Evolutionary conservation across 2,329 filamentous ascomycete species (phyloP).

Genomic region (Aspergillus uvarum): DNA sequence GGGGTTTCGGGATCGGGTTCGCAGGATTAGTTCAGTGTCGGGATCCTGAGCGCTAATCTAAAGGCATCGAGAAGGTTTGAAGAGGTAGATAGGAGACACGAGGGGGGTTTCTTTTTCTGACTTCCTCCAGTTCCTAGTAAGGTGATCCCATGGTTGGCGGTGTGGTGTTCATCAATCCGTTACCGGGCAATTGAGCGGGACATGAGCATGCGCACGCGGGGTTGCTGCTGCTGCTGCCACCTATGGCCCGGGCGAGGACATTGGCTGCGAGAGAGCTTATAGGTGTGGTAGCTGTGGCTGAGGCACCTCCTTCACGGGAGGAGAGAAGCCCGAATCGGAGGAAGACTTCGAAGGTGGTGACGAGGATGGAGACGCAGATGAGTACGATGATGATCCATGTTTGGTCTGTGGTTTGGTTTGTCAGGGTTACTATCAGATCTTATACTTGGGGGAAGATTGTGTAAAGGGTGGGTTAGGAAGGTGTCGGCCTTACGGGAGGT

Average conservation of each 20-base stretch:
- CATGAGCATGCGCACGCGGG: conserved; percentile 11
- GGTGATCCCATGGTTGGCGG: neutral
- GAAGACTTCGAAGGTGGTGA: conserved; percentile 86
- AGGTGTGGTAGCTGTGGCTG: conserved; percentile 4
- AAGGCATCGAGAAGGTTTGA: neutral
- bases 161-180: neutral
- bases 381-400: conserved; percentile 98
- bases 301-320: conserved; percentile 24
- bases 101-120: neutral
- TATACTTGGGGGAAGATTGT: neutral
- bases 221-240: neutral
- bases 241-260: conserved; percentile 18
- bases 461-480: neutral
- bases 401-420: conserved; percentile 53
- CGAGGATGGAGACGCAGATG: conserved; percentile 84
- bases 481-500: conserved; percentile 65
- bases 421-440: conserved; percentile 51
- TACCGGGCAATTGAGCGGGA: conserved; percentile 1
- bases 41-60: no score
- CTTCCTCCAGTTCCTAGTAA: neutral
- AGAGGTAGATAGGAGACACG: neutral
- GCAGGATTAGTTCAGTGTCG: no score
- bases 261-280: conserved; percentile 17
- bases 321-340: conserved; percentile 76
- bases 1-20: no score